Conservation (phyloP, 139 green algal species). For the Edaphochlamys debaryana region DNA sequence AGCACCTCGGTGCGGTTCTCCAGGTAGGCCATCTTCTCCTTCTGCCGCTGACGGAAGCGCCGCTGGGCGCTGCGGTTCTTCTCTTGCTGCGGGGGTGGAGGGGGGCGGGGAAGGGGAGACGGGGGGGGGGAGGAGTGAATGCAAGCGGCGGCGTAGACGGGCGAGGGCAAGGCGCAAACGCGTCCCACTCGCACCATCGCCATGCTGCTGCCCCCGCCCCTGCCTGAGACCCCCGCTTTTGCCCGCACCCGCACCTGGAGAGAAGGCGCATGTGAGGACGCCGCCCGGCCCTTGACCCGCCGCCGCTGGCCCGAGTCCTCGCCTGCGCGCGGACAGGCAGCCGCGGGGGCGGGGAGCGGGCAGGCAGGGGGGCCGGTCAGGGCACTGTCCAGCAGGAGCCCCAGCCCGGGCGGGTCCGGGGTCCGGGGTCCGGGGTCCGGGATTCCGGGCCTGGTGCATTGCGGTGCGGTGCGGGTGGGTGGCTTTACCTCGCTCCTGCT, state of each 20-base stretch:
- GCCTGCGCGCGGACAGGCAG: neutral
- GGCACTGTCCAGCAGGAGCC: too few species aligned
- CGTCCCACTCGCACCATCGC: too few species aligned
- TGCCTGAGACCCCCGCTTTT: too few species aligned
- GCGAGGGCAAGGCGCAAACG: too few species aligned
- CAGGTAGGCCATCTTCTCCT: conserved; percentile 42
- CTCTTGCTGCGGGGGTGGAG: neutral
- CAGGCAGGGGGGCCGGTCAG: neutral
- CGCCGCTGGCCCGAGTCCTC: conserved; percentile 36
- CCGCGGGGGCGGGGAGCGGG: neutral
- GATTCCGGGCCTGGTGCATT: too few species aligned
- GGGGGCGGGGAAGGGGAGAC: neutral
- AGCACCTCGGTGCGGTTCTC: conserved; percentile 29
- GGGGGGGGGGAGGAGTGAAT: too few species aligned
- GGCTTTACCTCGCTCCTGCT: too few species aligned
- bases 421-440: too few species aligned
- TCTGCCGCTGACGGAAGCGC: conserved; percentile 45
- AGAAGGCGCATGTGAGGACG: neutral
- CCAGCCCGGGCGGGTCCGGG: too few species aligned
- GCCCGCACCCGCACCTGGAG: too few species aligned
- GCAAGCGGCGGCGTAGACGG: too few species aligned
- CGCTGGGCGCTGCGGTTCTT: conserved; percentile 50
- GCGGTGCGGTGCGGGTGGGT: too few species aligned
- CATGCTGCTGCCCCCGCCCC: neutral
- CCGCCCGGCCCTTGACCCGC: conserved; percentile 23